A percentile compares a stretch with the other conserved stretches of the same genome.
Conservation (phyloP, 805 yeast species). For the Ogataea pini region DNA sequence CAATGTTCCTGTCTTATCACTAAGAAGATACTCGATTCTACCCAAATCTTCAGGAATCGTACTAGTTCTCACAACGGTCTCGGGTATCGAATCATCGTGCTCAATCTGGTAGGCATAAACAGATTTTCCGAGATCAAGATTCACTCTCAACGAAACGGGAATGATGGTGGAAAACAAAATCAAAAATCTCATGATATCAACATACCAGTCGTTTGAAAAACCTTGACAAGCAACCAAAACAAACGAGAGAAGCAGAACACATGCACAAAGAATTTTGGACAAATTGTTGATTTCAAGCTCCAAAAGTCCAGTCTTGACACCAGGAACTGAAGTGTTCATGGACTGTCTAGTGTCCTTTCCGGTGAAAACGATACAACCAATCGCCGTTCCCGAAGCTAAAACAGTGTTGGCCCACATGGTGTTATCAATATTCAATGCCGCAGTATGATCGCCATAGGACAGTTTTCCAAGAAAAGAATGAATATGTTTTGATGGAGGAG, state of each 20-base stretch:
- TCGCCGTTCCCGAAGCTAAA: conserved; percentile 87
- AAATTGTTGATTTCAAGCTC: conserved; percentile 88
- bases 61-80: conserved; percentile 92
- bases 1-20: conserved; percentile 96
- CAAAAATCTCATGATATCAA: conserved; percentile 86
- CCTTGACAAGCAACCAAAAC: conserved; percentile 81
- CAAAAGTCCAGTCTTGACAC: conserved; percentile 84
- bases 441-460: conserved; percentile 54
- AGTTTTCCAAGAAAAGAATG: conserved; percentile 79
- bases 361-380: conserved; percentile 87
- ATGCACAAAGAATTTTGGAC: conserved; percentile 83
- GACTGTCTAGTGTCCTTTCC: conserved; percentile 94
- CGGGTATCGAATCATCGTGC: conserved; percentile 77
- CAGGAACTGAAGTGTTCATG: conserved; percentile 84
- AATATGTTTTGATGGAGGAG: conserved; percentile 83
- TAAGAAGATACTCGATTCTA: conserved; percentile 84
- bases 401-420: conserved; percentile 99
- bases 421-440: conserved; percentile 80
- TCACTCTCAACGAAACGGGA: conserved; percentile 93
- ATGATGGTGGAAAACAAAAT: conserved; percentile 93
- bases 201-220: conserved; percentile 74
- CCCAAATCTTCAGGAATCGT: conserved; percentile 98
- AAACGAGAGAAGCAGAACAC: conserved; percentile 78
- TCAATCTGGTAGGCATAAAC: conserved; percentile 96
- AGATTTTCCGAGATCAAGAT: conserved; percentile 91